Conservation (phyloP, 2,329 filamentous ascomycete genomes). For the Hymenotorrendiella dingleyae region DNA sequence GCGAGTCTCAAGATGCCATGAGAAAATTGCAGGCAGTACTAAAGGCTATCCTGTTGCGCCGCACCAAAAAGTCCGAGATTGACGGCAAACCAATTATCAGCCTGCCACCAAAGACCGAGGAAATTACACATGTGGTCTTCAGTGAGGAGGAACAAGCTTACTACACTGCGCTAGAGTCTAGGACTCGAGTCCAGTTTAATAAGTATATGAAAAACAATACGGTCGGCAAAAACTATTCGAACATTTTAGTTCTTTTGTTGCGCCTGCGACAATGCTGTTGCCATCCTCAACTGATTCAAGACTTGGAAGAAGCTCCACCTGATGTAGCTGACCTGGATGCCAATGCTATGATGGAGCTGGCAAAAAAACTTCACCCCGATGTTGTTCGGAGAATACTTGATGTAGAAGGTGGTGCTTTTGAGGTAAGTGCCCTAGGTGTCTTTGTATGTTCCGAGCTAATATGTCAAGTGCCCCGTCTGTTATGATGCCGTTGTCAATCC, state of each 20-base stretch:
- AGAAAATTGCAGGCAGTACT: slow-evolving; percentile 66
- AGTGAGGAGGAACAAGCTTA: slow-evolving; percentile 57
- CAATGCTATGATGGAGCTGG: slow-evolving; percentile 49
- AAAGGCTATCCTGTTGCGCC: slow-evolving; percentile 74
- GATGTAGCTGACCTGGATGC: slow-evolving; percentile 39
- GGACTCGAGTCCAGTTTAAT: slow-evolving; percentile 67
- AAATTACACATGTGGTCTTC: slow-evolving; percentile 59
- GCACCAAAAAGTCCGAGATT: slow-evolving; percentile 72
- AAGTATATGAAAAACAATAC: slow-evolving; percentile 65
- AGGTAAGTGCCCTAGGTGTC: slow-evolving; percentile 12
- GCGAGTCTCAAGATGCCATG: slow-evolving; percentile 48
- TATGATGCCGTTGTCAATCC: slow-evolving; percentile 71
- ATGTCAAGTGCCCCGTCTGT: slow-evolving; percentile 68
- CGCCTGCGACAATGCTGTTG: slow-evolving; percentile 77
- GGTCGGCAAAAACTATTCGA: slow-evolving; percentile 68
- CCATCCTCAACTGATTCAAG: slow-evolving; percentile 65
- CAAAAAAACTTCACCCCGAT: slow-evolving; percentile 50
- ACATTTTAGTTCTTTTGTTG: slow-evolving; percentile 72
- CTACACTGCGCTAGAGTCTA: slow-evolving; percentile 61
- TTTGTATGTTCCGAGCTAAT: slow-evolving; percentile 5
- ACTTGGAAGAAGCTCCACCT: slow-evolving; percentile 44
- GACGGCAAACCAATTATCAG: slow-evolving; percentile 72
- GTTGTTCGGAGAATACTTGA: slow-evolving; percentile 61
- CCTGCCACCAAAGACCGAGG: slow-evolving; percentile 59
- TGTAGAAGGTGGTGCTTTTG: slow-evolving; percentile 41